A percentile compares a stretch with the other conserved stretches of the same genome.
These are phyloP conservation scores for Cytospora mali DNA, from an alignment of 2,329 filamentous ascomycete genomes.

Conservation along the genomic window DNA sequence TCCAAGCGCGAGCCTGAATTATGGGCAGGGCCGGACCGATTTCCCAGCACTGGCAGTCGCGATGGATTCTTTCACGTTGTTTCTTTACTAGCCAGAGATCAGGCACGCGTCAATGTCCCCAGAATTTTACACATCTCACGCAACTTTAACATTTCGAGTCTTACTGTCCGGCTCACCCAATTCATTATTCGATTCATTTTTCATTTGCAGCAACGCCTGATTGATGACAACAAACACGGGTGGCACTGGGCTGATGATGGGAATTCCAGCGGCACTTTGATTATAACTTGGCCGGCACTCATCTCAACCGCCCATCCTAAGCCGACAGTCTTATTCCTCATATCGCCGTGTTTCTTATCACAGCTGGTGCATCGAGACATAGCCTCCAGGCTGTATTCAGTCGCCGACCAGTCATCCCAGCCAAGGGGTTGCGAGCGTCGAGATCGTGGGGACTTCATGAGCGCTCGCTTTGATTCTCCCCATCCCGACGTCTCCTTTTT, in stretches of 20 bases:
- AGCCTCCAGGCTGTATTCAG: background rate
- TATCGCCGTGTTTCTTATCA: background rate
- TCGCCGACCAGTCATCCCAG: background rate
- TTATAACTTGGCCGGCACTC: constrained; percentile 10
- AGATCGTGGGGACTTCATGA: background rate
- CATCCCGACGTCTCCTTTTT: background rate
- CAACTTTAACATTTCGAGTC: constrained; percentile 1
- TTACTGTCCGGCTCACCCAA: background rate
- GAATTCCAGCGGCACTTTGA: constrained; percentile 3
- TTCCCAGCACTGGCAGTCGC: constrained; percentile 22
- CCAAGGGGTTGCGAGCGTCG: background rate
- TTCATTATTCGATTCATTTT: background rate
- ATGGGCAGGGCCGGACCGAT: constrained; percentile 13
- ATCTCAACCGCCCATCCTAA: constrained; percentile 3
- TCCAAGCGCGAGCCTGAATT: constrained; percentile 14
- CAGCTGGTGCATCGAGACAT: background rate
- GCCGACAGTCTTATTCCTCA: background rate
- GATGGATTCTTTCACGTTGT: constrained; percentile 21
- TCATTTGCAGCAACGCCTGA: background rate
- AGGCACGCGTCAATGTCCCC: constrained; percentile 8
- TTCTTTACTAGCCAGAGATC: constrained; percentile 13
- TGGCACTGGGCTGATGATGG: constrained; percentile 17
- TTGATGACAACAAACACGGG: constrained; percentile 7
- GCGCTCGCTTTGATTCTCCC: background rate
- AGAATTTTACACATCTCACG: constrained; percentile 1